Evolutionary conservation across 1,284 basidiomycete species (phyloP).

Genomic region (Marasmius oreades): DNA sequence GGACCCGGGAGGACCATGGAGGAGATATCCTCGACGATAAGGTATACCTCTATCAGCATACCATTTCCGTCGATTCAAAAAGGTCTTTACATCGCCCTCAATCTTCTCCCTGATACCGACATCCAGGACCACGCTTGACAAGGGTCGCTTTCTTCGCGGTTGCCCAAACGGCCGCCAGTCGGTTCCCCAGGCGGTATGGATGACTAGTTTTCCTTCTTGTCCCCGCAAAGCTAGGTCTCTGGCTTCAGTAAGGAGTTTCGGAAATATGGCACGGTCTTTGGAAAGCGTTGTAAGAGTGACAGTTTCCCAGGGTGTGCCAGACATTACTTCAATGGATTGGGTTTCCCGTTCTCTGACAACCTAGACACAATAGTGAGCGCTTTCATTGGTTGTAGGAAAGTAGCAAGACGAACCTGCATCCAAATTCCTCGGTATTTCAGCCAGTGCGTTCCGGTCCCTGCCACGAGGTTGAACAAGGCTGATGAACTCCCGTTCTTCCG

Average conservation of each 20-base stretch:
- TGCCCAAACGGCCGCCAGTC: constrained; percentile 97
- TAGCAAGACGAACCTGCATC: constrained; percentile 75
- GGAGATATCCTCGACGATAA: constrained; percentile 92
- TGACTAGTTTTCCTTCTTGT: constrained; percentile 93
- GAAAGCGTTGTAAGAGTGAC: constrained; percentile 93
- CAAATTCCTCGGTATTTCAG: constrained; percentile 88
- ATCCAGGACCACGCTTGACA: constrained; percentile 90
- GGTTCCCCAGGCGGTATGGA: constrained; percentile 94
- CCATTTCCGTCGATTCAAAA: constrained; percentile 86
- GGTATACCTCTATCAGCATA: constrained; percentile 98
- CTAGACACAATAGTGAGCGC: constrained; percentile 35
- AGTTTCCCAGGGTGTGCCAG: constrained; percentile 96
- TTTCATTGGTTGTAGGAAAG: not conserved
- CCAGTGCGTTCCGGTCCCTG: constrained; percentile 94
- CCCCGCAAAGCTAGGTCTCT: constrained; percentile 82
- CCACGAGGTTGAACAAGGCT: constrained; percentile 89
- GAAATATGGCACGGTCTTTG: constrained; percentile 79
- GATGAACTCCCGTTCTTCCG: constrained; percentile 86
- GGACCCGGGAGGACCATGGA: constrained; percentile 95
- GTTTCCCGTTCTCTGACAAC: constrained; percentile 92
- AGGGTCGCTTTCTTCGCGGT: constrained; percentile 82
- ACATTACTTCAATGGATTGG: constrained; percentile 88
- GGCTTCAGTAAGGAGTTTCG: constrained; percentile 82
- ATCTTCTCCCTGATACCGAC: constrained; percentile 79
- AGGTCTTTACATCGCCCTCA: constrained; percentile 77